Percentiles rank a stretch among this genome's conserved stretches.
phyloP scores from a whole-genome alignment of 139 green algal genomes.

The Chlamydomonas sphaeroides region DNA sequence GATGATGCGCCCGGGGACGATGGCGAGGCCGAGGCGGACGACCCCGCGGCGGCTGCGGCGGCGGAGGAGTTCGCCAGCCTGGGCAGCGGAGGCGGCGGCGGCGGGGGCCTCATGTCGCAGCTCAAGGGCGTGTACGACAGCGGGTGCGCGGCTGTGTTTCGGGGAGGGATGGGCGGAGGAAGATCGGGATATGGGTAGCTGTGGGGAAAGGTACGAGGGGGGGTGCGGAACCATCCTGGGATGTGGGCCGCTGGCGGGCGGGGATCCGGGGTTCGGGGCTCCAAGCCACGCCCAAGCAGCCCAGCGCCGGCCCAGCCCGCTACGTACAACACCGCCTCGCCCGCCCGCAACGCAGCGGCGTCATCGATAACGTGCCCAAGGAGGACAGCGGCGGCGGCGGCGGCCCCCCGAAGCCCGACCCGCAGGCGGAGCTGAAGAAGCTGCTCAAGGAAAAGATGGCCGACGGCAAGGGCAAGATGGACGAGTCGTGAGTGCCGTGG shows the following conservation, averaged over 20 bases:
- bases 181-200: too few relatives aligned
- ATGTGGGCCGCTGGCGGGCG: too few relatives aligned
- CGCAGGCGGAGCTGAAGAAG: background rate
- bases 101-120: background rate
- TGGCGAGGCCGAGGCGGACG: background rate
- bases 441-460: background rate
- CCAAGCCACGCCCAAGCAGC: too few relatives aligned
- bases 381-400: too few relatives aligned
- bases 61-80: background rate
- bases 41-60: background rate
- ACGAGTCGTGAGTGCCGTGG: background rate
- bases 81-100: background rate
- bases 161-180: too few relatives aligned
- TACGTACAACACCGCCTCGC: too few relatives aligned
- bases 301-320: too few relatives aligned
- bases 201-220: too few relatives aligned
- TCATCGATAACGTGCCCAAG: too few relatives aligned
- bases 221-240: too few relatives aligned
- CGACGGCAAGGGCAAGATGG: background rate
- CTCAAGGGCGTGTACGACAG: background rate
- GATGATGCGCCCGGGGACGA: background rate
- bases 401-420: background rate
- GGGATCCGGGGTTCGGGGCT: too few relatives aligned
- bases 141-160: background rate
- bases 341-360: too few relatives aligned